phyloP scores from a whole-genome alignment of 176 grass and related monocot genomes.

The Chloris gayana region DNA sequence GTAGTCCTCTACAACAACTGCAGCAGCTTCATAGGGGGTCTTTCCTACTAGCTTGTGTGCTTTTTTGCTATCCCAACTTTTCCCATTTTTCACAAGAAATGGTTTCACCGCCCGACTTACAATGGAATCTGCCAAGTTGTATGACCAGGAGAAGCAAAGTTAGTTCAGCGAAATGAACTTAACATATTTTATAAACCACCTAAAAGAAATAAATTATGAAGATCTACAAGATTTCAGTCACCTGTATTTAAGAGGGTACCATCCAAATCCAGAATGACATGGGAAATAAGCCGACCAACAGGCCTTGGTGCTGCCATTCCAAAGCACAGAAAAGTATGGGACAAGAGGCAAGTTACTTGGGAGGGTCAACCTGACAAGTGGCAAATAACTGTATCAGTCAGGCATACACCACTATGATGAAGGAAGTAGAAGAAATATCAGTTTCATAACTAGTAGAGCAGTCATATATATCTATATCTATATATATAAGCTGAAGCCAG shows the following conservation, averaged over 20 bases:
- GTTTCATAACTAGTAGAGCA: background rate
- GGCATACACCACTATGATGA: conserved; percentile 2
- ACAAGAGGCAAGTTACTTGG: conserved; percentile 36
- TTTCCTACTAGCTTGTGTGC: conserved; percentile 75
- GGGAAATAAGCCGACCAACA: conserved; percentile 52
- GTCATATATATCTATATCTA: background rate
- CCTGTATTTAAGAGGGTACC: conserved; percentile 97
- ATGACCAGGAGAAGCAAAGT: conserved; percentile 30
- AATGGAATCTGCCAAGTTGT: conserved; percentile 66
- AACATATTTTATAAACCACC: background rate
- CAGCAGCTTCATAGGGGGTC: conserved; percentile 81
- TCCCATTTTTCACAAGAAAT: conserved; percentile 74
- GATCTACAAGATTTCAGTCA: conserved; percentile 29
- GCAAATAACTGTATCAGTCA: conserved; percentile 35
- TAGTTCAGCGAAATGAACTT: conserved; percentile 19
- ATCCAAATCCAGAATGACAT: conserved; percentile 97
- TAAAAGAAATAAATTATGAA: background rate
- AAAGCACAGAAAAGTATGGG: conserved; percentile 31
- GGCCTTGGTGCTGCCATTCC: conserved; percentile 69
- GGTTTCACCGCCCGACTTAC: conserved; percentile 73
- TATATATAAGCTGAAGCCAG: too few species aligned
- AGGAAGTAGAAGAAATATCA: background rate
- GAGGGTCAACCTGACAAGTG: conserved; percentile 58
- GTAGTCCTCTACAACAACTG: conserved; percentile 75
- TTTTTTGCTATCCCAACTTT: conserved; percentile 81